Base-by-base conservation (phyloP, 2,329 filamentous ascomycete species). In the Calonectria pteridis region DNA sequence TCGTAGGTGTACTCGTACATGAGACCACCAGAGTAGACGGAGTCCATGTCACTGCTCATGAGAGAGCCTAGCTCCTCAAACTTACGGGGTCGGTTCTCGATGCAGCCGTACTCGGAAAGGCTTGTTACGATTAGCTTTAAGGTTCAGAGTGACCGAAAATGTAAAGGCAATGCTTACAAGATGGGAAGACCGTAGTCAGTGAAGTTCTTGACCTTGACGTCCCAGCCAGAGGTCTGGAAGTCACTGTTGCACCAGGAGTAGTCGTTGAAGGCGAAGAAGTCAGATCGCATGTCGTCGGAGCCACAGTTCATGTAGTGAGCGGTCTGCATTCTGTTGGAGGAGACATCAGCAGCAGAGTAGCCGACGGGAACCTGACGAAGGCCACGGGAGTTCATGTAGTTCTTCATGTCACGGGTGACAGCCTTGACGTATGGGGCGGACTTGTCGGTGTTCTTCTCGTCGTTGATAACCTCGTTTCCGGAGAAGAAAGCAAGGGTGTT, bases 281-380 rank as follows among this genome's bases (percentile, higher is more conserved):
- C 95, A 80, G 93, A 94, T 79, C 96, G 93, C 87, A 93, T 92
- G 77, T 96, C 93, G 63, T 96, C 94, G 69, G 91, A 88, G 75
- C 96, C 96, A 83, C 96, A 98, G 91, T 98, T 98, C 92, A 98
- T 95, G 90, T 97, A 98, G 68, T 93, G 82, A 62, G 96, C 95
- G 84, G 95, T 95, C 87, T 98, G 91, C 86, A 94, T 91, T 80
- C 95, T 94, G 89, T 97, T 98, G 81, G 92, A 89, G 73, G 94
- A 89, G 71, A 98, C 94, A 86, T 98, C 95, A 74, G 95, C 96
- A 49, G 90, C 90, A 20, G 90, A 91, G 86, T 95, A 95, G 43
- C 94, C 94, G 69, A 95, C 93, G n/a, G 93, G 94, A 58, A 95
- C 87, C 69, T 87, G 83, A 79, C 93, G 91, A 80, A 94, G 90